Evolutionary conservation across 2,329 filamentous ascomycete genomes (phyloP).

Genomic region (Verticillium klebahnii): DNA sequence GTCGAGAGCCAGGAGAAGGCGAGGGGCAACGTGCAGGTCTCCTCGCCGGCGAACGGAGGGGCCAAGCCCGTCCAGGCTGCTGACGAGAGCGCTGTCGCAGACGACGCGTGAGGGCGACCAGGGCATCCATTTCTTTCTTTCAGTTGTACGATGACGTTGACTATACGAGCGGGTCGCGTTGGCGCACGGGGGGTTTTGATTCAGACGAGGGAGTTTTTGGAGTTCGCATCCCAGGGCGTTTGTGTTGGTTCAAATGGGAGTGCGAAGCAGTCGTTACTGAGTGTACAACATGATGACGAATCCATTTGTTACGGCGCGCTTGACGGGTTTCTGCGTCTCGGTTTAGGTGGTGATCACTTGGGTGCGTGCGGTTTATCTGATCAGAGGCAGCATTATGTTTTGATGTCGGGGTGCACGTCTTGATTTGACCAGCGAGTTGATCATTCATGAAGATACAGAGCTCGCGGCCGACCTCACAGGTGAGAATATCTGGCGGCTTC

Average conservation of each 20-base stretch:
- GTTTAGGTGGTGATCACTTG: too few relatives aligned
- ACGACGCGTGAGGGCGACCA: constrained; percentile 17
- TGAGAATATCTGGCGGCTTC: too few relatives aligned
- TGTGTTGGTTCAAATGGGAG: neutral
- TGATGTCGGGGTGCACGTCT: too few relatives aligned
- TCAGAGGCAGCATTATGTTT: too few relatives aligned
- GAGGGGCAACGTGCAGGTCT: constrained; percentile 43
- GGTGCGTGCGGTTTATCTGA: too few relatives aligned
- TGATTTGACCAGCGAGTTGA: too few relatives aligned
- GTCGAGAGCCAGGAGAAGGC: constrained; percentile 58
- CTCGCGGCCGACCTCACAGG: too few relatives aligned
- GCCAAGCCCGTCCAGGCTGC: constrained; percentile 4
- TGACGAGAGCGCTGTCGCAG: constrained; percentile 38
- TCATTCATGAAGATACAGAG: too few relatives aligned
- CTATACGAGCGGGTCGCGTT: neutral
- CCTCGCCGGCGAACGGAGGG: constrained; percentile 16
- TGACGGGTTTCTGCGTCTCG: too few relatives aligned
- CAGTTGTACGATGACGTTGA: neutral
- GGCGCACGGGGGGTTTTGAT: neutral
- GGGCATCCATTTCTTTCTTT: constrained; percentile 18
- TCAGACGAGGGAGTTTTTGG: neutral
- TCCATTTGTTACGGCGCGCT: too few relatives aligned
- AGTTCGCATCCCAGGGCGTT: neutral
- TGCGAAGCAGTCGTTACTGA: neutral
- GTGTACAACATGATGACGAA: neutral